A percentile compares a stretch with the other conserved stretches of the same genome.
phyloP scores from a whole-genome alignment of 78 protist species.

The Chrysochromulina parva region DNA sequence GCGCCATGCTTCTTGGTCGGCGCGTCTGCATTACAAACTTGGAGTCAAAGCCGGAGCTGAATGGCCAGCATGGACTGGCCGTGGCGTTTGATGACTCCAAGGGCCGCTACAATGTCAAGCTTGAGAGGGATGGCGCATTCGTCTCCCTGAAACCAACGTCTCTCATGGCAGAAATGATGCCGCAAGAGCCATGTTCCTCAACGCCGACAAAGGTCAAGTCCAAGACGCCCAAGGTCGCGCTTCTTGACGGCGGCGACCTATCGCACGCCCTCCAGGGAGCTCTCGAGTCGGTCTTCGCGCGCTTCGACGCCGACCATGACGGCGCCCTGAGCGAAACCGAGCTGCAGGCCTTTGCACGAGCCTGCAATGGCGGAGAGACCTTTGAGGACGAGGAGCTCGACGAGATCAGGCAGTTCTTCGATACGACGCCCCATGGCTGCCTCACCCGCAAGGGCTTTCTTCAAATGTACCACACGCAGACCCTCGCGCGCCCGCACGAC shows the following conservation, averaged over 20 bases:
- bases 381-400: neutral
- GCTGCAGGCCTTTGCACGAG: neutral
- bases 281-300: neutral
- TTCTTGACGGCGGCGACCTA: no score
- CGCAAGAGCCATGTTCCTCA: slow-evolving; percentile 24
- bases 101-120: no score
- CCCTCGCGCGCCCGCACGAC: neutral
- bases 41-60: no score
- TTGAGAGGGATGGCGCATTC: no score
- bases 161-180: no score
- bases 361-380: neutral
- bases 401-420: neutral
- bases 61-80: no score
- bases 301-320: neutral
- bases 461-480: neutral
- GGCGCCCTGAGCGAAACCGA: neutral
- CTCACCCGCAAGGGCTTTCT: neutral
- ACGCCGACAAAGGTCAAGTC: slow-evolving; percentile 46
- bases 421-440: neutral
- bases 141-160: no score
- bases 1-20: no score
- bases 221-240: no score
- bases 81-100: no score
- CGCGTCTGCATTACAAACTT: no score
- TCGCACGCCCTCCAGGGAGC: no score